phyloP scores from a whole-genome alignment of 2,329 filamentous ascomycete genomes.

The Calcarisporium arbuscula region DNA sequence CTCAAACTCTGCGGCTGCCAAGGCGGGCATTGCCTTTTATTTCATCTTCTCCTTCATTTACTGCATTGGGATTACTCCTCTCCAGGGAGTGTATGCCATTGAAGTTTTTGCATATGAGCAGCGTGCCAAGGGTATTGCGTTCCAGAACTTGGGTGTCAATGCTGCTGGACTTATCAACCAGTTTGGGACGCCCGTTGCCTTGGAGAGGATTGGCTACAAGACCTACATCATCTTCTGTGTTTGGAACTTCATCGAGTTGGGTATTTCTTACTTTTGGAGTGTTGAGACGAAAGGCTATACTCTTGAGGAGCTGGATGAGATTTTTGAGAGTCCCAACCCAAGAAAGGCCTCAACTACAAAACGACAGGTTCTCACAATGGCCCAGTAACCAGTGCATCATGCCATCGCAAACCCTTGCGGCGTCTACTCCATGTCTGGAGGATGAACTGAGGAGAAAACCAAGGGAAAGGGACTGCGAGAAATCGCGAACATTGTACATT shows the following conservation, averaged over 20 bases:
- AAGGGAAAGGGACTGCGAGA: no score
- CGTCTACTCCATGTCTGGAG: no score
- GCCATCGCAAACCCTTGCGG: no score
- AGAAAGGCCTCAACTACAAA: constrained; percentile 7
- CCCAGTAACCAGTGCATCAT: no score
- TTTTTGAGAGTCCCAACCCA: constrained; percentile 28
- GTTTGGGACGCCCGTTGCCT: constrained; percentile 39
- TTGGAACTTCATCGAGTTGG: constrained; percentile 38
- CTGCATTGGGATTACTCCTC: constrained; percentile 33
- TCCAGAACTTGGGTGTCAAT: constrained; percentile 36
- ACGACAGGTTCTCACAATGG: neutral
- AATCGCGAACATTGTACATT: no score
- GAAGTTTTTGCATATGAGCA: constrained; percentile 46
- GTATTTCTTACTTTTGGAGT: constrained; percentile 44
- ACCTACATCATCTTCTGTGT: constrained; percentile 44
- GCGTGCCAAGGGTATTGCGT: constrained; percentile 47
- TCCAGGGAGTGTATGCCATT: constrained; percentile 39
- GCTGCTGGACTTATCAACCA: constrained; percentile 38
- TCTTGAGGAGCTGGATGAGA: constrained; percentile 48
- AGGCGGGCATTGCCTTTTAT: constrained; percentile 44
- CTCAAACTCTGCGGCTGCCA: constrained; percentile 32
- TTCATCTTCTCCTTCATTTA: constrained; percentile 49
- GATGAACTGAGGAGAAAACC: no score
- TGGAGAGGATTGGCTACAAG: constrained; percentile 44
- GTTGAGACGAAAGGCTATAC: constrained; percentile 41